Evolutionary conservation across 805 yeast genomes (phyloP), one percentile per base, ranked within the genome.

Genomic region (Wickerhamomyces bovis): DNA sequence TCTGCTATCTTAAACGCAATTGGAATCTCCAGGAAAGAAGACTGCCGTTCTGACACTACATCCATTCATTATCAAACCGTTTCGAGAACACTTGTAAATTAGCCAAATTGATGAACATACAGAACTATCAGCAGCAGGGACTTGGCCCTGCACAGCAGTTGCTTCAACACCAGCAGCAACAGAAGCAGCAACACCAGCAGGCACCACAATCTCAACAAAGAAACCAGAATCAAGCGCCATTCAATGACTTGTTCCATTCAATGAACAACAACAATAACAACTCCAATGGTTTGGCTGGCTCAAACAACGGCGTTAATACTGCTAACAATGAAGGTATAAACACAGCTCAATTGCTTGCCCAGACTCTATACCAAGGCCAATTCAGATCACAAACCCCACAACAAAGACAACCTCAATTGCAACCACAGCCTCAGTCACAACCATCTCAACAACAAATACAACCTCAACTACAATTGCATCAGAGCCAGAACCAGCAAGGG

Each of bases 291-390:
- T 26, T 19, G n/a, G 10, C 35, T 30, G 43, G 39, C 22, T 26
- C 30, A 31, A 42, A 20, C 31, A 21, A 30, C 8, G 41, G 30
- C 13, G 31, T 21, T 30, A 28, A 23, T 6, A 33, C 19, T 5
- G 20, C 36, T 33, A 33, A 4, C 36, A 35, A 31, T n/a, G 66
- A 63, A 12, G 52, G 47, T 18, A 41, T 66, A 46, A 62, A 61
- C 47, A 65, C 70, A 12, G 62, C 71, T 1, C 65, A 68, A 30
- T 51, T 70, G 40, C 44, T 71, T 42, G 68, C 75, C 5, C 75
- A 70, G 50, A 60, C 71, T 6, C 51, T 68, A 36, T 71, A 68
- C 46, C 76, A 67, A 45, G 71, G 72, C 33, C 64, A 62, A 25
- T 70, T 63, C 51, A 60, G 71, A 38, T 53, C 66, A 13, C 62